Percentiles rank a stretch among this genome's conserved stretches.
phyloP scores from a whole-genome alignment of 2,329 filamentous ascomycete species.

The Colletotrichum sp. region DNA sequence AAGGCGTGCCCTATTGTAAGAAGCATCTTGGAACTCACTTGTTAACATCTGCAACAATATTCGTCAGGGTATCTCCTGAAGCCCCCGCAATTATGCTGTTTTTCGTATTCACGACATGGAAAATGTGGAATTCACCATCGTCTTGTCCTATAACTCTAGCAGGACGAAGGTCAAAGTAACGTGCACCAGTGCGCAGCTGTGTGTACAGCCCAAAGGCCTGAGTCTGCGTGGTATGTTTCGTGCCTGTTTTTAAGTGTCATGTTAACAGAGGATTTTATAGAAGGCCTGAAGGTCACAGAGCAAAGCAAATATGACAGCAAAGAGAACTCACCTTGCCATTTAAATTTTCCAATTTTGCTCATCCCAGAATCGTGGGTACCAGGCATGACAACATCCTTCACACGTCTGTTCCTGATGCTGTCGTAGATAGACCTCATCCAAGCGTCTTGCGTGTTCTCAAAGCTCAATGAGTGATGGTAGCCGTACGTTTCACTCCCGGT shows the following conservation, averaged over 20 bases:
- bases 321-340: neutral
- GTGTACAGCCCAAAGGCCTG: constrained; percentile 49
- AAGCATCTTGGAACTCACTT: neutral
- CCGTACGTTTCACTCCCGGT: constrained; percentile 37
- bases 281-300: neutral
- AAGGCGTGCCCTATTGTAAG: neutral
- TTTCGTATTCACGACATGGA: neutral
- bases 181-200: constrained; percentile 48
- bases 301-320: neutral
- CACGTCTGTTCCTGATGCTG: constrained; percentile 38
- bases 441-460: constrained; percentile 24
- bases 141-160: constrained; percentile 25
- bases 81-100: neutral
- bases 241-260: constrained; percentile 35
- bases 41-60: neutral
- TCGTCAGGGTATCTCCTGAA: neutral
- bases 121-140: constrained; percentile 8
- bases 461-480: constrained; percentile 33
- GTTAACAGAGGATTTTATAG: neutral
- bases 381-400: constrained; percentile 52
- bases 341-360: constrained; percentile 36
- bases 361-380: constrained; percentile 55
- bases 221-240: constrained; percentile 46
- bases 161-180: constrained; percentile 53
- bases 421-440: constrained; percentile 38